phyloP scores from a whole-genome alignment of 2,329 filamentous ascomycete species.

The Daldinia sp. region DNA sequence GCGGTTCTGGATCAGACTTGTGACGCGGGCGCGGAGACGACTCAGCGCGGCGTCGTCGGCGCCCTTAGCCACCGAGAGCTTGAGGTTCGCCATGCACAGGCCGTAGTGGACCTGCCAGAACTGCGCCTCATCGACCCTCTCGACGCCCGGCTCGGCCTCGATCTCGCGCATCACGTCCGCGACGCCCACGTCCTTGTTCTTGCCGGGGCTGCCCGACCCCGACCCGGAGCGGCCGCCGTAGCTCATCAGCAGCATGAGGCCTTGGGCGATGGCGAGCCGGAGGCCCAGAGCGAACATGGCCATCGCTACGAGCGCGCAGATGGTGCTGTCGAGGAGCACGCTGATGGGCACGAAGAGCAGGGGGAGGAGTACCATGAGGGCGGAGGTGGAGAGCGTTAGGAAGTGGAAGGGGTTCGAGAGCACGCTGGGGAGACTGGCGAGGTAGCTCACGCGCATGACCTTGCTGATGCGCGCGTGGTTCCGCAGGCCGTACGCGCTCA shows the following conservation, averaged over 20 bases:
- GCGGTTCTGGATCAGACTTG: slow-evolving; percentile 83
- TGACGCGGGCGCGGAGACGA: slow-evolving; percentile 80
- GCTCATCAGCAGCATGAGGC: slow-evolving; percentile 95
- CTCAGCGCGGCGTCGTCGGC: slow-evolving; percentile 77
- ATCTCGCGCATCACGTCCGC: slow-evolving; percentile 86
- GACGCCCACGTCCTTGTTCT: slow-evolving; percentile 64
- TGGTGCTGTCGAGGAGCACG: slow-evolving; percentile 82
- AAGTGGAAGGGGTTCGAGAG: slow-evolving; percentile 96
- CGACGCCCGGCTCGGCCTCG: slow-evolving; percentile 80
- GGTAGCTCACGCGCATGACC: slow-evolving; percentile 86
- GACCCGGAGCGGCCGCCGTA: slow-evolving; percentile 64
- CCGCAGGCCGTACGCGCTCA: slow-evolving; percentile 87
- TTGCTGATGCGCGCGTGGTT: slow-evolving; percentile 94
- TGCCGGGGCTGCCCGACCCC: slow-evolving; percentile 42
- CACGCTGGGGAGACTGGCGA: slow-evolving; percentile 85
- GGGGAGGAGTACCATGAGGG: slow-evolving; percentile 82
- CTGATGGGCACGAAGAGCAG: slow-evolving; percentile 85
- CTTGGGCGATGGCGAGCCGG: slow-evolving; percentile 85
- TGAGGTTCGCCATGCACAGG: slow-evolving; percentile 94
- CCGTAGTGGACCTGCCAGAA: slow-evolving; percentile 99
- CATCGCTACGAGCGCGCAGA: slow-evolving; percentile 84
- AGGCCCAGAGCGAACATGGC: slow-evolving; percentile 91
- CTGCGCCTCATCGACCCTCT: slow-evolving; percentile 85
- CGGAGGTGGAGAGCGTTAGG: slow-evolving; percentile 88
- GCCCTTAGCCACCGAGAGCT: slow-evolving; percentile 75